phyloP scores from a whole-genome alignment of 495 filamentous ascomycete genomes.

The Bacidia gigantensis region DNA sequence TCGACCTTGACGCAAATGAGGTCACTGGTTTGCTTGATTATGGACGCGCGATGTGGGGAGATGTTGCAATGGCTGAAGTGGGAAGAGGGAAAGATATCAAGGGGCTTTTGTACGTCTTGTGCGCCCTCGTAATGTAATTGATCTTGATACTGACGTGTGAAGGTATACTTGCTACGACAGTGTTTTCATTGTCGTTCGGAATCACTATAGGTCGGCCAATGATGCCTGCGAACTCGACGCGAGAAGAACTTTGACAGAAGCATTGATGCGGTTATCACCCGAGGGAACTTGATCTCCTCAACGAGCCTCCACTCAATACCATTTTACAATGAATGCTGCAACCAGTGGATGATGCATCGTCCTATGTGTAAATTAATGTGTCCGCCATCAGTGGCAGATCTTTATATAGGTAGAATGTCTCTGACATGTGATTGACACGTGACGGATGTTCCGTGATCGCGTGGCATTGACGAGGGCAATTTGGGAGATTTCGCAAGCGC shows the following conservation, averaged over 20 bases:
- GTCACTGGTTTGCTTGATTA: slow-evolving; percentile 34
- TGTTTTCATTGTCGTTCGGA: slow-evolving; percentile 14
- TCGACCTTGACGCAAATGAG: slow-evolving; percentile 36
- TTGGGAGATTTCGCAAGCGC: too few relatives aligned
- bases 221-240: slow-evolving; percentile 15
- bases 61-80: slow-evolving; percentile 31
- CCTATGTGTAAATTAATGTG: background rate
- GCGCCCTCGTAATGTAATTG: slow-evolving; percentile 7
- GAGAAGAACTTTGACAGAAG: slow-evolving; percentile 13
- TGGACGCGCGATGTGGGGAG: slow-evolving; percentile 36
- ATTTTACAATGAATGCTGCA: background rate
- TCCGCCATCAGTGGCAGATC: too few relatives aligned
- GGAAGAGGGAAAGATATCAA: slow-evolving; percentile 26
- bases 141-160: slow-evolving; percentile 1
- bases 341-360: background rate
- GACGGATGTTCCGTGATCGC: too few relatives aligned
- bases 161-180: slow-evolving; percentile 17
- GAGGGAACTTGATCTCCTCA: background rate
- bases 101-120: slow-evolving; percentile 23
- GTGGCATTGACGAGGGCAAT: too few relatives aligned
- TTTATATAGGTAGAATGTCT: too few relatives aligned
- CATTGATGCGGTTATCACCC: slow-evolving; percentile 9
- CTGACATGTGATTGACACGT: too few relatives aligned
- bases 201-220: slow-evolving; percentile 13
- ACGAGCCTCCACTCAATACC: too few relatives aligned